Base-by-base conservation (phyloP, 2,329 filamentous ascomycete genomes). In the Penicillium sp. region DNA sequence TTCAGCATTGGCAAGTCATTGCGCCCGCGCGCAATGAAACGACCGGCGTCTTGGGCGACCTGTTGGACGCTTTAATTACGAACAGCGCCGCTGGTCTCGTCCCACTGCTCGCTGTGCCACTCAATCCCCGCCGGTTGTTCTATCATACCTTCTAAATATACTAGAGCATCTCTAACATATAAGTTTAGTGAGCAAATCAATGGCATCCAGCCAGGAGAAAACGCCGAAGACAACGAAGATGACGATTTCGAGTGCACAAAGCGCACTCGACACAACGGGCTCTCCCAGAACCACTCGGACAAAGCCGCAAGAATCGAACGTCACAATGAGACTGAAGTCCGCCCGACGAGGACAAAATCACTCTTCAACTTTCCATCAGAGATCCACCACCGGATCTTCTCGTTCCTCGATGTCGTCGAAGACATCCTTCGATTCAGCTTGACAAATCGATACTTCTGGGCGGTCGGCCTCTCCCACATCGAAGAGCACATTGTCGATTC, bases 361-460 rank as follows among this genome's bases (percentile, higher is more conserved):
- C 47, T 68, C n/a, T 44, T 53, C 27, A 36, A 50, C 14, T 55
- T 66, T 60, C 35, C 58, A 58, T 50, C 49, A 1, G 4, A 16
- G 14, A 37, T 50, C 3, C 49, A 50, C 50, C 53, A 55, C 43
- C 22, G 18, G 24, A 64, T 66, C 33, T 63, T 64, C 55, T 51
- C 19, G 3, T 24, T 14, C 13, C 37, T 64, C 6, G 39, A 52
- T 19, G 52, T 62, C 24, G 33, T 65, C 14, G 36, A 61, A 41
- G 58, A 60, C 43, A 57, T 63, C 6, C 52, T 69, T 40, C 51
- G 54, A 14, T 53, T 65, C 11, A 63, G 66, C 36, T 54, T 67
- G 13, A 60, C 55, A 16, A 65, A 61, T 56, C 57, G 56, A 36
- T 61, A 61, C 36, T 62, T 68, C 18, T 68, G 65, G 65, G 57